Percentiles rank a stretch among this genome's conserved stretches.
phyloP scores from a whole-genome alignment of 306 rosid species.

The Ceratonia siliqua region DNA sequence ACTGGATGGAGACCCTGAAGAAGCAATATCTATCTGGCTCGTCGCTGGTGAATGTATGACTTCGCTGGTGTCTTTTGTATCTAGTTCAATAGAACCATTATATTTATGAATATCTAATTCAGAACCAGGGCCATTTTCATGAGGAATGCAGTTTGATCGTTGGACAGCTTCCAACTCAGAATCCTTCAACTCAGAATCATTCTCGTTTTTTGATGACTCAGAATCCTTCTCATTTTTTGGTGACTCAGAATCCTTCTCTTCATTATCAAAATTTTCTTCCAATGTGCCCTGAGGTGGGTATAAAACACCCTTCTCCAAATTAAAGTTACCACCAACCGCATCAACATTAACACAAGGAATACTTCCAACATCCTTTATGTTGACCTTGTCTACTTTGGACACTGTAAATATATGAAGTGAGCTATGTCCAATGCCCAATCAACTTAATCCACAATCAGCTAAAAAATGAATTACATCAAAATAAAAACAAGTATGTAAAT shows the following conservation, averaged over 20 bases:
- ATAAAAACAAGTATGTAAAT: neutral
- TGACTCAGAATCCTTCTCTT: slow-evolving; percentile 38
- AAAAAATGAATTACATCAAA: slow-evolving; percentile 8
- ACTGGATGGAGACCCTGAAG: slow-evolving; percentile 50
- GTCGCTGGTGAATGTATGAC: slow-evolving; percentile 39
- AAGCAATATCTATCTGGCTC: slow-evolving; percentile 45
- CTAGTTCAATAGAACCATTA: slow-evolving; percentile 32
- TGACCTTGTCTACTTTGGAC: slow-evolving; percentile 39
- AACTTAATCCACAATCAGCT: slow-evolving; percentile 20
- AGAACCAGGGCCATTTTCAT: slow-evolving; percentile 33
- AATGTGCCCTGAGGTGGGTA: slow-evolving; percentile 28
- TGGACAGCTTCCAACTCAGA: slow-evolving; percentile 33
- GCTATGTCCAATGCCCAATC: slow-evolving; percentile 10
- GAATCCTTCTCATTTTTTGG: too few relatives aligned
- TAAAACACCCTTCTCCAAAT: slow-evolving; percentile 42
- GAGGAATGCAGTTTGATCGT: slow-evolving; percentile 37
- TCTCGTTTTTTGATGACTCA: too few relatives aligned
- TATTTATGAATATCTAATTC: slow-evolving; percentile 34
- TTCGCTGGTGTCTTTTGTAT: slow-evolving; percentile 36
- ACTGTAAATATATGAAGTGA: slow-evolving; percentile 38
- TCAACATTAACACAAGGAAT: slow-evolving; percentile 48
- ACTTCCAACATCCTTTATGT: slow-evolving; percentile 39
- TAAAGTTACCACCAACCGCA: slow-evolving; percentile 37
- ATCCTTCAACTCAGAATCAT: too few relatives aligned
- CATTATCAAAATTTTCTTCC: slow-evolving; percentile 36